phyloP scores from a whole-genome alignment of 192 early-diverging fungal genomes.

The Podila epicladia region DNA sequence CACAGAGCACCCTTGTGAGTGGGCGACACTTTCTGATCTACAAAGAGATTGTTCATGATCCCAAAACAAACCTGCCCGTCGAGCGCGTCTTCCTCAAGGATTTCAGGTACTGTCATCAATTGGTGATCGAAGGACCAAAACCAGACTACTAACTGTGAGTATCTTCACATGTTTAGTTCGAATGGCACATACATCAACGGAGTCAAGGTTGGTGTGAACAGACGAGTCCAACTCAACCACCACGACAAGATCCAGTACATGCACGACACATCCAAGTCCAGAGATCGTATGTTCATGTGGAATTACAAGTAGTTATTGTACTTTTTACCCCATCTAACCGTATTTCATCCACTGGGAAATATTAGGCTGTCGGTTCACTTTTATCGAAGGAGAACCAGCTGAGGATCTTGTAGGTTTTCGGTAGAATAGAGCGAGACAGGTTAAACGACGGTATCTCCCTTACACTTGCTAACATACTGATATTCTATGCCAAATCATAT shows the following conservation, averaged over 20 bases:
- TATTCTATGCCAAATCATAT: background rate
- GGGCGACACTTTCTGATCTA: conserved; percentile 46
- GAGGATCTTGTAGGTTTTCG: conserved; percentile 13
- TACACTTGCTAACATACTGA: too few species aligned
- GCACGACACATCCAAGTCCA: conserved; percentile 44
- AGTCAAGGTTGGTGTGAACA: conserved; percentile 57
- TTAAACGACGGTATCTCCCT: background rate
- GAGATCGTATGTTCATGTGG: background rate
- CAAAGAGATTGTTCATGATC: conserved; percentile 39
- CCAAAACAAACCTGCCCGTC: conserved; percentile 17
- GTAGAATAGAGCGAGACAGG: background rate
- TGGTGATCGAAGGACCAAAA: background rate
- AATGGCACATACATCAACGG: conserved; percentile 81
- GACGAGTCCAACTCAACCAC: conserved; percentile 61
- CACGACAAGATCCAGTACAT: conserved; percentile 73
- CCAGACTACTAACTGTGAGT: background rate
- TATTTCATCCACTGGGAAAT: background rate
- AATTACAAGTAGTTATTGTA: too few species aligned
- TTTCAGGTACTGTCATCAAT: conserved; percentile 24
- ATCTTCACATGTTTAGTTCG: conserved; percentile 51
- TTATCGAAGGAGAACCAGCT: conserved; percentile 42
- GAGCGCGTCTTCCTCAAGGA: conserved; percentile 50
- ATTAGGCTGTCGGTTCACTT: conserved; percentile 23
- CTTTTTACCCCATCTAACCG: too few species aligned
- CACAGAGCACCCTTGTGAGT: conserved; percentile 26